Evolutionary conservation across 345 rosid genomes (phyloP), one percentile per base, ranked within the genome.

Genomic region (Gossypium rotundifolium): DNA sequence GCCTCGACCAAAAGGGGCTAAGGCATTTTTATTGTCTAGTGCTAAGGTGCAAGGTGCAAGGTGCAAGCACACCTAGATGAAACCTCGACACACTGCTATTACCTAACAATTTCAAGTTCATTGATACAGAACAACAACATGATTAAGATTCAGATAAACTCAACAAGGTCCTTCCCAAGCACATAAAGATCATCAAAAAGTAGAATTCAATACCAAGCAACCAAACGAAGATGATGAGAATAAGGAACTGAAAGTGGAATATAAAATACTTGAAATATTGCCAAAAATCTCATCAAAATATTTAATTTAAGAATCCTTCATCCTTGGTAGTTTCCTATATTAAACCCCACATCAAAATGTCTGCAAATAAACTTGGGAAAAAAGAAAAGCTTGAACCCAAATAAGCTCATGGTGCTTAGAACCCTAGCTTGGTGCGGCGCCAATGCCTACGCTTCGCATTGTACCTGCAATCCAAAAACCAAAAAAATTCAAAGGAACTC

Each of bases 391-490:
- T 27, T 13, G 64, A 59, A 59, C 64, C 7, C n/a, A 60, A 59
- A 25, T 13, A 60, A 27, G 64, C 1, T 13, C 40, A 25, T 60
- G 40, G 18, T 4, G 18, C 82, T 85, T 71, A 89, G 77, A 89
- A 89, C 58, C 93, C 91, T 29, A 89, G 89, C 84, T 89, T 89
- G 44, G 93, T 84, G 29, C 91, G 84, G 63, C 89, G 87, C 93
- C 91, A 89, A 76, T 88, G 93, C 84, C 90, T 81, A 79, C 89
- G 88, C 85, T 87, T 87, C 0, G 90, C 90, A 44, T 89, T 84
- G 75, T 88, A 84, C 87, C 92, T 88, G 72, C 59, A 64, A 52
- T 25, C n/a, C 40, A 45, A n/a, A 76, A 10, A 44, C 6, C 40
- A 5, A 57, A 7, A 23, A n/a, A 17, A 51, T 22, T 17, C 1